These are phyloP conservation scores for Aspergillus tubingensis DNA, from an alignment of 2,329 filamentous ascomycete genomes.

Conservation along the genomic window DNA sequence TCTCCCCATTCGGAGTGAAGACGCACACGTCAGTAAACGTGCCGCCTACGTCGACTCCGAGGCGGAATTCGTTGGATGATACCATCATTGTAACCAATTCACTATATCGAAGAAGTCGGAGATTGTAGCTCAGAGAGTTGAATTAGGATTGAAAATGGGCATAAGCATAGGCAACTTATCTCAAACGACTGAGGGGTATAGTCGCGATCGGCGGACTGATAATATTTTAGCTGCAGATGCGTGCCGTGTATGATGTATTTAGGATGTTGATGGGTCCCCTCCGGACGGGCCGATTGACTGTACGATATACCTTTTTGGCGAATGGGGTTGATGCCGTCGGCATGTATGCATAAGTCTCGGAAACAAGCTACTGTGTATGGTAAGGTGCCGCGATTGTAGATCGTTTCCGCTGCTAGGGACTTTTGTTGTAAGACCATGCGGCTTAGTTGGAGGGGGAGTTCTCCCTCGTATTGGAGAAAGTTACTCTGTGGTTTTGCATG, in stretches of 20 bases:
- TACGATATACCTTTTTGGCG: no score
- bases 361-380: no score
- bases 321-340: no score
- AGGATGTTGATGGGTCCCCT: neutral
- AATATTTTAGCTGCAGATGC: neutral
- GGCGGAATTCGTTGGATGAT: conserved; percentile 11
- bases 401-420: no score
- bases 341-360: no score
- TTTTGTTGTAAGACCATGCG: no score
- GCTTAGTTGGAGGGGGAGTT: no score
- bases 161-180: neutral
- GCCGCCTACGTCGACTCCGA: conserved; percentile 36
- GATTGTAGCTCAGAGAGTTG: neutral
- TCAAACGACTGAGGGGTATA: neutral
- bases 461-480: no score
- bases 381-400: no score
- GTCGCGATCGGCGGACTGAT: neutral
- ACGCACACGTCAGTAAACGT: conserved; percentile 54
- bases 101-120: neutral
- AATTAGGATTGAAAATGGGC: neutral
- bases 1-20: conserved; percentile 48
- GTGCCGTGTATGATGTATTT: neutral
- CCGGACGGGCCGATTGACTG: no score
- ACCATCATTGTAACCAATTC: neutral
- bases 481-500: no score